Evolutionary conservation across 495 filamentous ascomycete genomes (phyloP), one percentile per base, ranked within the genome.

Genomic region (Xylaria palmicola): DNA sequence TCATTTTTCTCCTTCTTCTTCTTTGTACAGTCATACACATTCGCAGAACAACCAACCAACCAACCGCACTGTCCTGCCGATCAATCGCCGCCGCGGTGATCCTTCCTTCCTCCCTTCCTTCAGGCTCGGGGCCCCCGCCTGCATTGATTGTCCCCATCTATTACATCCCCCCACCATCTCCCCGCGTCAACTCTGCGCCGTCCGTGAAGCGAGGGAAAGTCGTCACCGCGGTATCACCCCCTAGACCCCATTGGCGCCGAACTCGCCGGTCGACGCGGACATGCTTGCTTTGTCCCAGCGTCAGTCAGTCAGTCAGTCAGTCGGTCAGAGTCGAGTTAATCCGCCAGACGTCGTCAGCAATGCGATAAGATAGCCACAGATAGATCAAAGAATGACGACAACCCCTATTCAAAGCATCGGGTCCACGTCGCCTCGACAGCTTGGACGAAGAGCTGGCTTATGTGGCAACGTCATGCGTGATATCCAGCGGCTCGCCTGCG

Each of bases 401-500:
- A 6, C n/a, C 32, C 41, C 17, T 41, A 48, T 48, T 45, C 47
- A 53, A n/a, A 55, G 29, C 59, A 47, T 52, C 48, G 7, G 48
- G 20, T n/a, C 20, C 45, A 29, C 24, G 36, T 1, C 20, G 39
- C 27, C 49, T 17, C 20, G 27, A 44, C 43, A 39, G 55, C 41
- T 47, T 30, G 26, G 40, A 37, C 1, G 34, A 44, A 7, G n/a
- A n/a, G n/a, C n/a, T n/a, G n/a, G n/a, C n/a, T n/a, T n/a, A n/a
- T n/a, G n/a, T n/a, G n/a, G n/a, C n/a, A n/a, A n/a, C n/a, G n/a
- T n/a, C n/a, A n/a, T n/a, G n/a, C n/a, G 36, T 53, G 19, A 27
- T 61, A 61, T 61, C 59, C 59, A 61, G 59, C 55, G 20, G 30
- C 49, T 55, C 47, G 43, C 34, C 39, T 6, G 47, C 45, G 44